Evolutionary conservation across 2,329 filamentous ascomycete species (phyloP), one percentile per base, ranked within the genome.

Genomic region (Colletotrichum sp.): DNA sequence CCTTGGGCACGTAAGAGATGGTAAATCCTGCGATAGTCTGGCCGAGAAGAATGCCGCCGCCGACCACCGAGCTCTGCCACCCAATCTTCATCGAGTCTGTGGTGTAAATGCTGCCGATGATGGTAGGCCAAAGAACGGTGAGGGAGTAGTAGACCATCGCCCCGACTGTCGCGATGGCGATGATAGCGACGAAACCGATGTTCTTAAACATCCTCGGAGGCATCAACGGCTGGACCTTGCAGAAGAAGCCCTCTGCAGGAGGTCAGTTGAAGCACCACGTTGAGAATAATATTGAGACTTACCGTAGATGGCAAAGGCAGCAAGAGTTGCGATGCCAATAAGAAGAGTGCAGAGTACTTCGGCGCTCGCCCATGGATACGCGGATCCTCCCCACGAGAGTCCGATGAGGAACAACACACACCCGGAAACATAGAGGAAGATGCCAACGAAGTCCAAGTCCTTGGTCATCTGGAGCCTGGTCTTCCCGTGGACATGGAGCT

Each of bases 111-210:
- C 80, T 78, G n/a, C 76, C 72, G 71, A 88, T 84, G n/a, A 85
- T 83, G 12, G 84, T 84, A 3, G 87, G 87, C 84, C 86, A 87
- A 15, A 88, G 82, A 15, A 87, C 81, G 9, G 83, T 86, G 72
- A 89, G 79, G 15, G 82, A 83, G 79, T 86, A 88, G 79, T 86
- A 89, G 9, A 88, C 80, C 83, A 87, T 86, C 36, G 84, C 84
- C n/a, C 83, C 84, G 64, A 87, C 82, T 7, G 82, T 82, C 2
- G 85, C 86, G 60, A 83, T 81, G 43, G 81, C 77, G 43, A 87
- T 82, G 66, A 87, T 82, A 66, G 84, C 86, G 39, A 84, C 79
- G 76, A 84, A 88, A 1, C 83, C 82, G 6, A 81, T 76, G 70
- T 87, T 85, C 56, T 79, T 81, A 81, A 88, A 87, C 66, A 89